Evolutionary conservation across 495 filamentous ascomycete genomes (phyloP).

Genomic region (Paragyromitra xinjiangensis): DNA sequence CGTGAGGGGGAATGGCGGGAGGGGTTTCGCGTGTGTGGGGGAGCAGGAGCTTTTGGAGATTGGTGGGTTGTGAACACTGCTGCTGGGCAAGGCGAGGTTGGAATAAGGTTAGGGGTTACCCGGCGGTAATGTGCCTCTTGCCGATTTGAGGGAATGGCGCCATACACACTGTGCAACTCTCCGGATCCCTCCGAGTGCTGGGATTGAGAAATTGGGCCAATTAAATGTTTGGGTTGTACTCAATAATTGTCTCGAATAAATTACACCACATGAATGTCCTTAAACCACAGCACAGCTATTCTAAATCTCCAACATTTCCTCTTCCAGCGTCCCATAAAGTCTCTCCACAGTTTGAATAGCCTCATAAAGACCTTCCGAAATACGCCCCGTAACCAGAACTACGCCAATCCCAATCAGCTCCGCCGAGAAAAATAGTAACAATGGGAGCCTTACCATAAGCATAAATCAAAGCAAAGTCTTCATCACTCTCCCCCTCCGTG

Average conservation of each 20-base stretch:
- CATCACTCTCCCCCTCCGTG: conserved; percentile 65
- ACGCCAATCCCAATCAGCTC: conserved; percentile 3
- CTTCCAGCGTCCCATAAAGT: conserved; percentile 56
- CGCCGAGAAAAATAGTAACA: background rate
- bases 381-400: conserved; percentile 53
- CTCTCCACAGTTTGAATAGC: conserved; percentile 45
- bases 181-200: background rate
- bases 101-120: conserved; percentile 52
- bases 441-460: conserved; percentile 69
- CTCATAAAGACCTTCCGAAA: conserved; percentile 54
- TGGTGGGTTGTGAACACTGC: background rate
- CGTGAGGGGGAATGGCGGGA: background rate
- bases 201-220: background rate
- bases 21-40: background rate
- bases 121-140: conserved; percentile 6
- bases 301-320: conserved; percentile 57
- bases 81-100: conserved; percentile 32
- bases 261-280: background rate
- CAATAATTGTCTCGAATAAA: background rate
- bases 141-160: background rate
- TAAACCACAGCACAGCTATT: background rate
- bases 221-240: background rate
- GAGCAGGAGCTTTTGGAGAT: conserved; percentile 9
- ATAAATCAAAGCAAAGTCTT: conserved; percentile 76
- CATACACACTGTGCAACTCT: background rate